A percentile compares a stretch with the other conserved stretches of the same genome.
Evolutionary conservation across 768 basidiomycete species (phyloP).

Genomic region (Tricholomella constricta): DNA sequence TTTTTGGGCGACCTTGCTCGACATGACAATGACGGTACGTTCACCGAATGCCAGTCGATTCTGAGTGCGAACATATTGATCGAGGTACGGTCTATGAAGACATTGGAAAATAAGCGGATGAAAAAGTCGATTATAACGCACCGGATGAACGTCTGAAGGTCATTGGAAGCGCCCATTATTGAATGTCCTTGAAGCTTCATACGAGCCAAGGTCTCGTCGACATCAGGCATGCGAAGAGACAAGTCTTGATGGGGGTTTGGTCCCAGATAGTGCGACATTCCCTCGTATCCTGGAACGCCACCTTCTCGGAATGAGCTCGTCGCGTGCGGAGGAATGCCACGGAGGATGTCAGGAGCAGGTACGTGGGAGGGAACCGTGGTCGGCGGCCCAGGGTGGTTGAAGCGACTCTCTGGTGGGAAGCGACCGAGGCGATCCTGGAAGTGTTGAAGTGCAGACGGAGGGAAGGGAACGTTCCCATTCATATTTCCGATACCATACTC

Average conservation of each 20-base stretch:
- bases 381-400: slow-evolving; percentile 45
- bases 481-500: slow-evolving; percentile 58
- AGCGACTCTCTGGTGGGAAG: slow-evolving; percentile 56
- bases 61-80: slow-evolving; percentile 80
- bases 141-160: slow-evolving; percentile 83
- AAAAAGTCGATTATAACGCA: slow-evolving; percentile 30
- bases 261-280: slow-evolving; percentile 58
- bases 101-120: background rate
- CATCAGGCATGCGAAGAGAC: slow-evolving; percentile 60
- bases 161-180: slow-evolving; percentile 62
- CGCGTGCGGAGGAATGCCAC: slow-evolving; percentile 70
- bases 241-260: slow-evolving; percentile 56
- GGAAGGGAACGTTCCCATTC: slow-evolving; percentile 48
- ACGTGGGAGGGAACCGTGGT: slow-evolving; percentile 51
- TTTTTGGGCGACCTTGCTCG: slow-evolving; percentile 97
- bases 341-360: slow-evolving; percentile 59
- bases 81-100: slow-evolving; percentile 67
- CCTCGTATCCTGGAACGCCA: slow-evolving; percentile 54
- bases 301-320: slow-evolving; percentile 64
- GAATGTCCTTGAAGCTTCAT: slow-evolving; percentile 63
- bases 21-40: slow-evolving; percentile 94
- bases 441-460: slow-evolving; percentile 52
- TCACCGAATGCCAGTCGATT: slow-evolving; percentile 92
- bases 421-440: slow-evolving; percentile 61
- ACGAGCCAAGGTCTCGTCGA: slow-evolving; percentile 63